Percentiles rank a stretch among this genome's conserved stretches.
phyloP scores from a whole-genome alignment of 2,329 filamentous ascomycete genomes.

The Microdochium trichocladiopsis region DNA sequence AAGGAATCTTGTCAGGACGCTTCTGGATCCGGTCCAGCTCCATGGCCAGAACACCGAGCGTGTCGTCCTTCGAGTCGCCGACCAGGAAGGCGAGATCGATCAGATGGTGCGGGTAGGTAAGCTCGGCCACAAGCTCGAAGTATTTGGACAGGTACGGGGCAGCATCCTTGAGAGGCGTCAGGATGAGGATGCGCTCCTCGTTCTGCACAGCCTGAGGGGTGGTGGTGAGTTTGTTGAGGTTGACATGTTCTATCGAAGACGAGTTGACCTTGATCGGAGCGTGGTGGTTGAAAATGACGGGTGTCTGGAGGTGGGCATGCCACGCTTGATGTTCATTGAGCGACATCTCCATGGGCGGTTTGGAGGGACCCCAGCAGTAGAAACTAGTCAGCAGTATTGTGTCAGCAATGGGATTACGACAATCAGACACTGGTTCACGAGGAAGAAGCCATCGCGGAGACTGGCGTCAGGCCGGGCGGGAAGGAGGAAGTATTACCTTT shows the following conservation, averaged over 20 bases:
- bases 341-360: constrained; percentile 94
- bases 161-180: constrained; percentile 90
- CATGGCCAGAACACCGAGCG: constrained; percentile 73
- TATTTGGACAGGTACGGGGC: constrained; percentile 76
- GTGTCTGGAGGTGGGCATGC: constrained; percentile 83
- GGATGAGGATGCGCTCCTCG: constrained; percentile 80
- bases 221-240: constrained; percentile 80
- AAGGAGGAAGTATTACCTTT: constrained; percentile 54
- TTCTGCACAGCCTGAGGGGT: constrained; percentile 72
- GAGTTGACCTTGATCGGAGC: constrained; percentile 79
- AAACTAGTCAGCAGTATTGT: constrained; percentile 53
- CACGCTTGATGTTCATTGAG: constrained; percentile 85
- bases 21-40: constrained; percentile 87
- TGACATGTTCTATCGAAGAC: constrained; percentile 67
- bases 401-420: constrained; percentile 93
- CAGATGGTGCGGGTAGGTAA: constrained; percentile 90
- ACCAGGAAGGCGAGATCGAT: constrained; percentile 96
- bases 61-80: constrained; percentile 86
- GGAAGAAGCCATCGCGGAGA: constrained; percentile 5
- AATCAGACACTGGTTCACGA: constrained; percentile 28
- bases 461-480: background rate
- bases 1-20: constrained; percentile 71
- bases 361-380: constrained; percentile 93
- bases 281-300: constrained; percentile 95
- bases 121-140: constrained; percentile 83